These are phyloP conservation scores for Neurospora sp. DNA, from an alignment of 495 filamentous ascomycete species.

Conservation along the genomic window DNA sequence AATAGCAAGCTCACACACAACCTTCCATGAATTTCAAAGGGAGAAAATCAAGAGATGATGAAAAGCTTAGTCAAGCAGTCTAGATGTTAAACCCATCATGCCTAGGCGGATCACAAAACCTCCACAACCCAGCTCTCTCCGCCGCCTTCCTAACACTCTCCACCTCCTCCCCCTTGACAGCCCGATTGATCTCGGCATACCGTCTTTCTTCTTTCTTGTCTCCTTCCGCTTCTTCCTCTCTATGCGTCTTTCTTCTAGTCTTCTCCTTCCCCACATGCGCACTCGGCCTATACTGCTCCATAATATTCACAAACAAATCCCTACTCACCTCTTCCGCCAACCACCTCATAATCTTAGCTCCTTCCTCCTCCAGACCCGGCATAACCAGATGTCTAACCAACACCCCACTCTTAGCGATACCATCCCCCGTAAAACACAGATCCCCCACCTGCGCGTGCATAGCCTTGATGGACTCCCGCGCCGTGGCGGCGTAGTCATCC, in stretches of 20 bases:
- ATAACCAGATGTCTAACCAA: slow-evolving; percentile 69
- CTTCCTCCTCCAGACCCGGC: slow-evolving; percentile 62
- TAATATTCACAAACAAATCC: slow-evolving; percentile 62
- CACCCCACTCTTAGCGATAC: slow-evolving; percentile 63
- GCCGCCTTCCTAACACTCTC: slow-evolving; percentile 51
- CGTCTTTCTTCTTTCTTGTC: slow-evolving; percentile 34
- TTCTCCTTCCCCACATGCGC: slow-evolving; percentile 64
- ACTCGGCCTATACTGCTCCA: slow-evolving; percentile 71
- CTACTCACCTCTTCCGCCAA: slow-evolving; percentile 54
- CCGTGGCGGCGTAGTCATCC: slow-evolving; percentile 56
- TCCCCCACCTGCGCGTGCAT: slow-evolving; percentile 74
- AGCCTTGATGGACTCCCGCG: slow-evolving; percentile 59
- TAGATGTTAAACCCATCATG: slow-evolving; percentile 63
- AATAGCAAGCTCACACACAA: neutral
- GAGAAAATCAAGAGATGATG: no score
- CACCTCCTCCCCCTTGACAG: slow-evolving; percentile 53
- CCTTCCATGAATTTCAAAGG: neutral
- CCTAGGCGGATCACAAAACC: slow-evolving; percentile 60
- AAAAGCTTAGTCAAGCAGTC: no score
- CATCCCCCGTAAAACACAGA: slow-evolving; percentile 63
- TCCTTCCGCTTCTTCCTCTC: neutral
- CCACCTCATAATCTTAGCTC: slow-evolving; percentile 57
- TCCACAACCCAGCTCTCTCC: slow-evolving; percentile 59
- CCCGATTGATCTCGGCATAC: slow-evolving; percentile 68
- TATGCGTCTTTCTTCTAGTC: slow-evolving; percentile 14